phyloP scores from a whole-genome alignment of 2,329 filamentous ascomycete species.

The Hypoxylon sp. region DNA sequence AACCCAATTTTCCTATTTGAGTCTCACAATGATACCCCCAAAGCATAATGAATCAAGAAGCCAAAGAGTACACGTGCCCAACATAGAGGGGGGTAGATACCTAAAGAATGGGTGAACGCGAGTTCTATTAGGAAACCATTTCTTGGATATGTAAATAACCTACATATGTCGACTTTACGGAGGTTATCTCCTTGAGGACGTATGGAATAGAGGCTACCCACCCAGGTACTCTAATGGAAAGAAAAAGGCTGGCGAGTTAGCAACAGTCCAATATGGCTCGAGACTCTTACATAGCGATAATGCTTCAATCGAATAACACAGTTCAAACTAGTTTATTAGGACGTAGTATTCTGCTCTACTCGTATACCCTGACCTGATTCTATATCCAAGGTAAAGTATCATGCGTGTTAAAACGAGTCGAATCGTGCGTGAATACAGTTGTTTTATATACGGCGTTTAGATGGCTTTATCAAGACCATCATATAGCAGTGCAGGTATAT shows the following conservation, averaged over 20 bases:
- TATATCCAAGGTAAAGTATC: neutral
- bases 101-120: slow-evolving; percentile 29
- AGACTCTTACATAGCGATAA: slow-evolving; percentile 18
- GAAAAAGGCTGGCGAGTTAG: slow-evolving; percentile 30
- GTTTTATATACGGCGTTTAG: no score
- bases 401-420: neutral
- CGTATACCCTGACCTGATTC: neutral
- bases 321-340: slow-evolving; percentile 9
- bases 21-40: slow-evolving; percentile 44
- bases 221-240: slow-evolving; percentile 28
- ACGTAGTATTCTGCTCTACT: slow-evolving; percentile 1
- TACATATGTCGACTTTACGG: slow-evolving; percentile 28
- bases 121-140: slow-evolving; percentile 34
- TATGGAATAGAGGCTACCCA: slow-evolving; percentile 24
- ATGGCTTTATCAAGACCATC: neutral
- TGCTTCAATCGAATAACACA: slow-evolving; percentile 23
- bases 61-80: slow-evolving; percentile 29
- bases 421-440: neutral
- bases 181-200: slow-evolving; percentile 14
- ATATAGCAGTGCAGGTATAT: neutral
- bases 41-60: slow-evolving; percentile 40
- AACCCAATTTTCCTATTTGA: slow-evolving; percentile 22
- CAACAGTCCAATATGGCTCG: slow-evolving; percentile 21
- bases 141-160: slow-evolving; percentile 32
- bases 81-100: slow-evolving; percentile 29